Base-by-base conservation (phyloP, 139 green algal species). In the Auxenochlorella pyrenoidosa region DNA sequence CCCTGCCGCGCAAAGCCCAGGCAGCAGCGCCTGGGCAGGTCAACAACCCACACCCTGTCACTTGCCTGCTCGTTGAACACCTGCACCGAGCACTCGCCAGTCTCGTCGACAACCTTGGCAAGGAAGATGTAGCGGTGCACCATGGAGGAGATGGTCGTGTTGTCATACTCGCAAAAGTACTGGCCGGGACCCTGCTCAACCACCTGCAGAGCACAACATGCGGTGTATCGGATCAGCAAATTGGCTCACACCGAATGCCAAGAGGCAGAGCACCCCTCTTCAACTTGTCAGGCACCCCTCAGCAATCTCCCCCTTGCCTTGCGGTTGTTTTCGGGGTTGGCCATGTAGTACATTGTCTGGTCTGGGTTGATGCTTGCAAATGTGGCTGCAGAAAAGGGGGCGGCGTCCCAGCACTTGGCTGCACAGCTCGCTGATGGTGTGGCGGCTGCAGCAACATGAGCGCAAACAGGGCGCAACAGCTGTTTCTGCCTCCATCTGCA, bases 311-410 rank as follows among this genome's bases (percentile, higher is more conserved):
- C 28, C 16, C 66, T 73, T 73, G 66, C 95, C 93, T 98, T 98
- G 63, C 91, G 90, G 86, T 96, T 96, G 88, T 94, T 97, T 58
- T 97, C 95, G 32, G 95, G 95, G 92, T 94, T 93, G 59, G 96
- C 95, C 36, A 95, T 82, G 90, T 98, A 98, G 87, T 94, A 97
- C 88, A 98, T 89, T 36, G 76, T 90, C 88, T 97, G 90, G 21
- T 96, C 91, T 10, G 90, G 70, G 83, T 95, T 94, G 84, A 97
- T 93, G 66, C 82, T 41, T 1, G 91, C 87, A 24, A 96, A 84
- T 3, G 83, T 71, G 72, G 63, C 77, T 79, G 65, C 65, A 51
- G 32, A 10, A 32, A 24, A n/a, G 19, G 19, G 59, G 16, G 15
- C 18, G 10, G 3, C 16, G 13, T 63, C 54, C 15, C 54, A 63